Conservation (phyloP, 441 rosid genomes). For the Mallotus repandus region DNA sequence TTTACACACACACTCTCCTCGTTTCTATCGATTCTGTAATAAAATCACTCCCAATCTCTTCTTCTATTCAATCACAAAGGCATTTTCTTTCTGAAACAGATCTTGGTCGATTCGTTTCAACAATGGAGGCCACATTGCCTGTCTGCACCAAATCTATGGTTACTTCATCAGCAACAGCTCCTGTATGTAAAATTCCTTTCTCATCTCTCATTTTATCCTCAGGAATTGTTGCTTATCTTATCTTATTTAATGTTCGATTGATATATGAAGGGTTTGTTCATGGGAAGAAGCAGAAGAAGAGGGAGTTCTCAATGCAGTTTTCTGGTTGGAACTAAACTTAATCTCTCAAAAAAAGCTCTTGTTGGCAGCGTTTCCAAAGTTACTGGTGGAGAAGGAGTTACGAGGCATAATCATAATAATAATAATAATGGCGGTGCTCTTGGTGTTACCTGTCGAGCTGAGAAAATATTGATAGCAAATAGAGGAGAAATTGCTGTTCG, state of each 20-base stretch:
- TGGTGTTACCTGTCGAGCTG: constrained; percentile 56
- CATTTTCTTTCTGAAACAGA: background rate
- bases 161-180: constrained; percentile 38
- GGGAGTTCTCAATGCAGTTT: constrained; percentile 66
- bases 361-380: constrained; percentile 28
- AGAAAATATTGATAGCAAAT: constrained; percentile 89
- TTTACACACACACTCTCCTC: constrained; percentile 37
- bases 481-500: constrained; percentile 98
- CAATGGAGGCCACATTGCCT: constrained; percentile 69
- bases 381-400: constrained; percentile 20
- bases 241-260: constrained; percentile 10
- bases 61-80: background rate
- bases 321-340: constrained; percentile 44
- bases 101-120: constrained; percentile 2
- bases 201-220: background rate
- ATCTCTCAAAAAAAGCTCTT: constrained; percentile 46
- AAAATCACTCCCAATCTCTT: too few species aligned
- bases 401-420: background rate
- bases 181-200: constrained; percentile 40
- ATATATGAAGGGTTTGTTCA: constrained; percentile 47
- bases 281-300: constrained; percentile 41
- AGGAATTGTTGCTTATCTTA: background rate
- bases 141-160: constrained; percentile 46
- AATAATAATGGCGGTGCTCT: constrained; percentile 55
- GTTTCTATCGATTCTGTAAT: constrained; percentile 38